Base-by-base conservation (phyloP, 352 stramenopile genomes). In the Elongisporangium prolatum region DNA sequence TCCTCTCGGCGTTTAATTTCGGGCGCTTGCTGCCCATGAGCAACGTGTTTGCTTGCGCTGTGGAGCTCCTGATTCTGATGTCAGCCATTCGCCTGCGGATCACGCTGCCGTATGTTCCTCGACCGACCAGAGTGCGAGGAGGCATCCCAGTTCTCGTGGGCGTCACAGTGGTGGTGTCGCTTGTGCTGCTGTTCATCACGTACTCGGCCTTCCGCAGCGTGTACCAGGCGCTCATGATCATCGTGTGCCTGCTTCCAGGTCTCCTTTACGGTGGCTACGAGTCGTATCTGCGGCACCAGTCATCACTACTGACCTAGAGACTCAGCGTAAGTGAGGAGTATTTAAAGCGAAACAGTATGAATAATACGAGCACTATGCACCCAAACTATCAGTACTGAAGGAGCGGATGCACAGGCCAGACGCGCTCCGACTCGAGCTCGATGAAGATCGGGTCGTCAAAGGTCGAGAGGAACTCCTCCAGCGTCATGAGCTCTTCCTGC, bases 51-150 rank as follows among this genome's bases (percentile, higher is more conserved):
- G 96, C 94, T 54, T 75, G 87, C 4, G 61, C 89, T 17, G 70
- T 88, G 8, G 74, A 96, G 57, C 50, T 97, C 6, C 71, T 97
- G 51, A 93, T 97, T 57, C 90, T 97, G 57, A 55, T 78, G 9
- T 83, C 91, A 6, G 96, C 93, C 64, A 69, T 98, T 51, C 86
- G 93, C 34, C 82, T 98, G 0, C 84, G 93, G 13, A 67, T 84
- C 16, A 74, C 64, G 40, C 60, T 83, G 51, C 75, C 74, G 25
- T 84, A 81, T 65, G 80, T 93, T 54, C 72, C 78, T 50, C 77
- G 85, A n/a, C 80, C 80, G 10, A 67, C 68, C 37, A 69, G 66
- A 11, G 67, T 80, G 3, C 74, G 69, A 0, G 74, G 74, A 17
- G 70, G 70, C 22, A 56, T 56, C n/a, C n/a, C n/a, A n/a, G n/a